Percentiles rank a stretch among this genome's conserved stretches.
These are phyloP conservation scores for Leccinum arenicola DNA, from an alignment of 768 basidiomycete species.

Conservation along the genomic window DNA sequence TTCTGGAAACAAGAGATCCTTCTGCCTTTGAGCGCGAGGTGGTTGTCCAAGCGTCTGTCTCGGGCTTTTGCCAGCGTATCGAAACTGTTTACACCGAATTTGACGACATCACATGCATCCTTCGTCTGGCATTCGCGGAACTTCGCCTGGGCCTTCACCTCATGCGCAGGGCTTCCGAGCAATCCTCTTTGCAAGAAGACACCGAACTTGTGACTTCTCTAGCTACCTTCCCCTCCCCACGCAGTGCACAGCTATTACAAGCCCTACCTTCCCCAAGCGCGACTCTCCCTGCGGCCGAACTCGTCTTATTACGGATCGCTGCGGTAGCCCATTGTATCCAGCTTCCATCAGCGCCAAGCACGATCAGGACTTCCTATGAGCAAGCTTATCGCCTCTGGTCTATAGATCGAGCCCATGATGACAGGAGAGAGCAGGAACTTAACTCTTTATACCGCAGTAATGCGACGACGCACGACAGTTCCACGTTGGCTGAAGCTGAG, in stretches of 20 bases:
- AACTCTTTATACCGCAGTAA: slow-evolving; percentile 76
- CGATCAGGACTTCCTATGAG: slow-evolving; percentile 56
- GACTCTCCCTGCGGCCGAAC: slow-evolving; percentile 25
- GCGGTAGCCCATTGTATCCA: slow-evolving; percentile 32
- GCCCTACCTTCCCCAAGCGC: slow-evolving; percentile 13
- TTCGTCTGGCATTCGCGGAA: slow-evolving; percentile 63
- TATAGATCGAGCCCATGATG: slow-evolving; percentile 69
- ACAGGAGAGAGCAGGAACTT: slow-evolving; percentile 58
- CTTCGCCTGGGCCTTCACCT: slow-evolving; percentile 73
- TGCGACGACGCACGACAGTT: slow-evolving; percentile 47
- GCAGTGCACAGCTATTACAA: slow-evolving; percentile 39
- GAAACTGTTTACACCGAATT: slow-evolving; percentile 65
- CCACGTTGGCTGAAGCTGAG: slow-evolving; percentile 73
- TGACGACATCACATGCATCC: slow-evolving; percentile 63
- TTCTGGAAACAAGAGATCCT: slow-evolving; percentile 35
- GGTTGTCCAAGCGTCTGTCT: slow-evolving; percentile 75
- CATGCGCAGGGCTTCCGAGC: slow-evolving; percentile 30
- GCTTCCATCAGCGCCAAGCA: slow-evolving; percentile 1
- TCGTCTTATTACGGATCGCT: slow-evolving; percentile 44
- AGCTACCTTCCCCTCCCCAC: slow-evolving; percentile 53
- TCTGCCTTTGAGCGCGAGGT: slow-evolving; percentile 54
- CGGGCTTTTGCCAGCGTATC: slow-evolving; percentile 74
- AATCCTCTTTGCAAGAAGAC: slow-evolving; percentile 17
- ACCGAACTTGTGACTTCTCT: slow-evolving; percentile 34
- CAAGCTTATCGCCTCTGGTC: slow-evolving; percentile 80